A percentile compares a stretch with the other conserved stretches of the same genome.
Conservation (phyloP, 2,329 filamentous ascomycete species). For the Cladosporium sp. region DNA sequence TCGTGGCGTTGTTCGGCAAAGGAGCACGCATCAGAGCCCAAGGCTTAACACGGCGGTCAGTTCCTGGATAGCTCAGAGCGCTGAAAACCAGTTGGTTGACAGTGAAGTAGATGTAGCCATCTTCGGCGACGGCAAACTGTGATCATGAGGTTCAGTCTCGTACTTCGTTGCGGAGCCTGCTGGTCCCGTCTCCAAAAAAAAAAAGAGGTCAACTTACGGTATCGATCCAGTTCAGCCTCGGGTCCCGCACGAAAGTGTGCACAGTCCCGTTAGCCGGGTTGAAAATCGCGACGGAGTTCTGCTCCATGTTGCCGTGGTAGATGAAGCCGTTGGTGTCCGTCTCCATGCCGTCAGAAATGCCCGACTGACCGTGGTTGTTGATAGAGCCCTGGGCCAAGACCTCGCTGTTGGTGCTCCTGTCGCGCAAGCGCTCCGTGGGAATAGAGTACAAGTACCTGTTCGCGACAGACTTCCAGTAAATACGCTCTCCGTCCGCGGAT, state of each 20-base stretch:
- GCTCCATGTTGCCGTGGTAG: conserved; percentile 47
- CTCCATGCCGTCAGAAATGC: conserved; percentile 48
- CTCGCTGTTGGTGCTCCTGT: conserved; percentile 34
- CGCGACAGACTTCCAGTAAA: conserved; percentile 43
- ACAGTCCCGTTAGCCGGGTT: conserved; percentile 41
- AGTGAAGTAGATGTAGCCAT: conserved; percentile 50
- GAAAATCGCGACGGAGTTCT: conserved; percentile 43
- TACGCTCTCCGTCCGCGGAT: conserved; percentile 41
- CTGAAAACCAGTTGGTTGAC: conserved; percentile 44
- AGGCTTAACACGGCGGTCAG: conserved; percentile 37
- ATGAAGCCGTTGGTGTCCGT: conserved; percentile 46
- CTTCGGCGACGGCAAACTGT: conserved; percentile 27
- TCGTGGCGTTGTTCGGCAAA: conserved; percentile 38
- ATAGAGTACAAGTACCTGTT: conserved; percentile 41
- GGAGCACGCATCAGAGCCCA: conserved; percentile 38
- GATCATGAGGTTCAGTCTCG: conserved; percentile 15
- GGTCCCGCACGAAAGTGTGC: conserved; percentile 40
- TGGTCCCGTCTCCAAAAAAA: not conserved
- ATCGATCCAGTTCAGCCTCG: conserved; percentile 46
- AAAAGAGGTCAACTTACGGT: conserved; percentile 24
- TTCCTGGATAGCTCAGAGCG: conserved; percentile 35
- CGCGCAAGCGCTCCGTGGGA: conserved; percentile 39
- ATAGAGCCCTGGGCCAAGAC: conserved; percentile 40
- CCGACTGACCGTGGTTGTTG: conserved; percentile 41
- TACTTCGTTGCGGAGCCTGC: not conserved